Evolutionary conservation across 441 rosid species (phyloP), one percentile per base, ranked within the genome.

Genomic region (Bocquillonia castaneifolia): DNA sequence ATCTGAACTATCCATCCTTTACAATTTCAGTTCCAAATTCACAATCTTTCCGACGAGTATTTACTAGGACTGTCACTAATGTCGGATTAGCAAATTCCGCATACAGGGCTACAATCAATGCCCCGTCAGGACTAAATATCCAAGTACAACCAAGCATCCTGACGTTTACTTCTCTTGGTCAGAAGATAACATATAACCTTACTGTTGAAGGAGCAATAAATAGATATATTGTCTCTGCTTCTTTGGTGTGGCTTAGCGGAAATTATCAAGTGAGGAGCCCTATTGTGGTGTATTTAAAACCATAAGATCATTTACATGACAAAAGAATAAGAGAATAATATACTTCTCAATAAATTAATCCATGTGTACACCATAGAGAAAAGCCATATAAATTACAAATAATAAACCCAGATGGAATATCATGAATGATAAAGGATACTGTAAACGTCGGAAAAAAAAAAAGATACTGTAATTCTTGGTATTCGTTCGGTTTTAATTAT

Each of bases 1-100:
- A 87, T 74, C 76, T 86, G 26, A 91, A 86, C 59, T 84, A 86
- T 59, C 93, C 96, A 39, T 83, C 93, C 3, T 84, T 88, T 25
- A 74, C 87, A 22, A 48, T 79, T 28, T 79, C 88, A 6, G 25
- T 77, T 0, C 17, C 51, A 0, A 15, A 31, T 1, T 26, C 40
- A 13, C 13, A 48, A 1, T 64, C 71, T 14, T 32, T 72, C 1
- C 47, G 76, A 37, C 74, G 68, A 0, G 53, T 51, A 14, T 87
- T 85, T 56, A 63, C 54, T 7, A 82, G 88, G 53, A 81, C 71
- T 23, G 82, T 85, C 20, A 87, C 85, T 18, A 87, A 89, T 47
- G 92, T 91, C 3, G 90, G 93, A 6, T 48, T 64, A 28, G 54
- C 82, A 4, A 31, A 29, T 4, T 64, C 79, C 0, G 77, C 79